Percentiles rank a stretch among this genome's conserved stretches.
Evolutionary conservation across 1,284 basidiomycete genomes (phyloP).

Genomic region (Trametes hirsuta): DNA sequence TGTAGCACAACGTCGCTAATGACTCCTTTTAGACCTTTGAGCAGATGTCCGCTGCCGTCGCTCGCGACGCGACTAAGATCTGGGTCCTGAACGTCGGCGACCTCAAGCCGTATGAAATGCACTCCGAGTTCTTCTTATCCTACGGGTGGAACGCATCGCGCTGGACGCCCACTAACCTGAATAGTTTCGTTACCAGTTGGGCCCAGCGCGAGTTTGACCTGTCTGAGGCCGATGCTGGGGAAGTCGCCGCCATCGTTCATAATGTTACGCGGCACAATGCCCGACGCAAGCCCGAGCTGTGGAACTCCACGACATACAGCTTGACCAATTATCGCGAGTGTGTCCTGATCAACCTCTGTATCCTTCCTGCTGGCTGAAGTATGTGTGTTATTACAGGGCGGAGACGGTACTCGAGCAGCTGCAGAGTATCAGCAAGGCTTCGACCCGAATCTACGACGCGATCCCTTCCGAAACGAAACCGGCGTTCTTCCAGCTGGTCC

Average conservation of each 20-base stretch:
- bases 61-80: slow-evolving; percentile 55
- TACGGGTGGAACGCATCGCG: slow-evolving; percentile 62
- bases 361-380: background rate
- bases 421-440: slow-evolving; percentile 50
- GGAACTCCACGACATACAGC: slow-evolving; percentile 66
- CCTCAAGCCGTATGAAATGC: slow-evolving; percentile 73
- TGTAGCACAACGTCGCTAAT: too few species aligned
- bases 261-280: slow-evolving; percentile 66
- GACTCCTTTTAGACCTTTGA: slow-evolving; percentile 49
- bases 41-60: slow-evolving; percentile 63
- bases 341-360: slow-evolving; percentile 30
- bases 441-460: slow-evolving; percentile 57
- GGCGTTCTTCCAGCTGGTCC: slow-evolving; percentile 71
- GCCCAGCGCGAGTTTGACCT: slow-evolving; percentile 69
- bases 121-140: slow-evolving; percentile 70
- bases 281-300: slow-evolving; percentile 67
- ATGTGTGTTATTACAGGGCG: slow-evolving; percentile 42
- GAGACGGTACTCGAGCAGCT: slow-evolving; percentile 56
- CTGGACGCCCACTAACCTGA: slow-evolving; percentile 56
- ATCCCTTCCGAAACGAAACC: slow-evolving; percentile 50
- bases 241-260: slow-evolving; percentile 54
- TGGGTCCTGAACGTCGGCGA: slow-evolving; percentile 74
- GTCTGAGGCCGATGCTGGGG: slow-evolving; percentile 39
- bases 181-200: slow-evolving; percentile 58
- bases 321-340: slow-evolving; percentile 71